These are phyloP conservation scores for Picochlorum sp. DNA, from an alignment of 139 green algal species.

Conservation along the genomic window DNA sequence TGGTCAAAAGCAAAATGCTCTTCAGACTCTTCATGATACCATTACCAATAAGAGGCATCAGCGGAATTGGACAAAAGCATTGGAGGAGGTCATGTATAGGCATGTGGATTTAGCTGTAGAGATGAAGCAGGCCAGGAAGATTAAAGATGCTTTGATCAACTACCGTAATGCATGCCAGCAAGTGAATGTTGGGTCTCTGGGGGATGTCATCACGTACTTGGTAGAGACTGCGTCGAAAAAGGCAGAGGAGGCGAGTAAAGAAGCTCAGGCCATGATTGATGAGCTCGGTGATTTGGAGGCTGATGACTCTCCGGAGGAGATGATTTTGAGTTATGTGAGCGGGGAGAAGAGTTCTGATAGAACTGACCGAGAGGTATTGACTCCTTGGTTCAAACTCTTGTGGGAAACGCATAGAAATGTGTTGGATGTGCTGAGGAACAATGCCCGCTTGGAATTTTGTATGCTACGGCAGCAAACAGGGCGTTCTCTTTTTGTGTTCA, in stretches of 20 bases:
- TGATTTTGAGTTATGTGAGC: constrained; percentile 94
- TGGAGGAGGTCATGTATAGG: constrained; percentile 88
- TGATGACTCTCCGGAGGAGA: constrained; percentile 90
- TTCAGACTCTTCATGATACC: constrained; percentile 80
- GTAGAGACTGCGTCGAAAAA: constrained; percentile 80
- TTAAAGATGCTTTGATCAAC: constrained; percentile 97
- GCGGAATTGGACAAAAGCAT: constrained; percentile 85
- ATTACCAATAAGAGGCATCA: constrained; percentile 93
- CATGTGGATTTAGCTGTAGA: constrained; percentile 93
- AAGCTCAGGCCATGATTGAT: constrained; percentile 55
- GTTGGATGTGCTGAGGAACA: constrained; percentile 97
- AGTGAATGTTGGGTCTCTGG: constrained; percentile 88
- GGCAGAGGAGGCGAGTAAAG: constrained; percentile 78
- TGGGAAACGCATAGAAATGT: constrained; percentile 92
- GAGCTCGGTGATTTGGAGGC: constrained; percentile 92
- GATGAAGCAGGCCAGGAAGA: constrained; percentile 81
- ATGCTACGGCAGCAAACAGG: constrained; percentile 74
- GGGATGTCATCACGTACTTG: constrained; percentile 98
- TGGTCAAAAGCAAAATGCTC: constrained; percentile 26
- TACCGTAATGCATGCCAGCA: constrained; percentile 97
- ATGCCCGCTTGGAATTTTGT: constrained; percentile 94
- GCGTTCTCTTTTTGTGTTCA: constrained; percentile 90
- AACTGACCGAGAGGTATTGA: constrained; percentile 92
- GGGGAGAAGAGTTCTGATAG: constrained; percentile 90
- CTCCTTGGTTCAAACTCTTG: constrained; percentile 99